A percentile compares a stretch with the other conserved stretches of the same genome.
These are phyloP conservation scores for Fraxinus pennsylvanica DNA, from an alignment of 257 asterid species.

Conservation along the genomic window DNA sequence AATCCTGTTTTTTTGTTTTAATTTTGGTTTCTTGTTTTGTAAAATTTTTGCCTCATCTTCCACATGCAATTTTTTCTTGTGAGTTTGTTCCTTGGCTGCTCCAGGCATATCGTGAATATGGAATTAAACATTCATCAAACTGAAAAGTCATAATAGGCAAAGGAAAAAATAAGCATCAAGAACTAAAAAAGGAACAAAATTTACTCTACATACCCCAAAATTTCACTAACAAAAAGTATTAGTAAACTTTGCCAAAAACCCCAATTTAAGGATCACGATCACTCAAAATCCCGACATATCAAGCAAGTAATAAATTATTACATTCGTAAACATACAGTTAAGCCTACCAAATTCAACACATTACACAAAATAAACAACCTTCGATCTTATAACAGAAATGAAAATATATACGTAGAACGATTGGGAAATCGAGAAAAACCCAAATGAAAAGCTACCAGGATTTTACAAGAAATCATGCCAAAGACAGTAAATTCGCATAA, in stretches of 20 bases:
- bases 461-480: constrained; percentile 22
- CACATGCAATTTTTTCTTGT: constrained; percentile 27
- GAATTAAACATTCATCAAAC: constrained; percentile 35
- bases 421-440: constrained; percentile 27
- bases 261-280: constrained; percentile 43
- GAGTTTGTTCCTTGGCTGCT: constrained; percentile 37
- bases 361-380: constrained; percentile 7
- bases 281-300: constrained; percentile 10
- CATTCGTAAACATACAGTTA: constrained; percentile 16
- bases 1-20: constrained; percentile 41
- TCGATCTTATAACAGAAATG: constrained; percentile 13
- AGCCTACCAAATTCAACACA: constrained; percentile 18
- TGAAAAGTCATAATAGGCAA: constrained; percentile 27
- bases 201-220: constrained; percentile 17
- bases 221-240: constrained; percentile 16
- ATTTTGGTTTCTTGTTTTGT: constrained; percentile 43
- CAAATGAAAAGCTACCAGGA: constrained; percentile 27
- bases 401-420: constrained; percentile 19
- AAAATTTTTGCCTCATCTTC: constrained; percentile 45
- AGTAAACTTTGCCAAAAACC: constrained; percentile 31
- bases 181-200: constrained; percentile 14
- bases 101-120: constrained; percentile 51
- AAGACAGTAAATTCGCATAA: constrained; percentile 20
- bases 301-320: constrained; percentile 16
- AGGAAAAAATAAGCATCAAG: background rate